Evolutionary conservation across 139 green algal species (phyloP).

Genomic region (Parachlorella kessleri): DNA sequence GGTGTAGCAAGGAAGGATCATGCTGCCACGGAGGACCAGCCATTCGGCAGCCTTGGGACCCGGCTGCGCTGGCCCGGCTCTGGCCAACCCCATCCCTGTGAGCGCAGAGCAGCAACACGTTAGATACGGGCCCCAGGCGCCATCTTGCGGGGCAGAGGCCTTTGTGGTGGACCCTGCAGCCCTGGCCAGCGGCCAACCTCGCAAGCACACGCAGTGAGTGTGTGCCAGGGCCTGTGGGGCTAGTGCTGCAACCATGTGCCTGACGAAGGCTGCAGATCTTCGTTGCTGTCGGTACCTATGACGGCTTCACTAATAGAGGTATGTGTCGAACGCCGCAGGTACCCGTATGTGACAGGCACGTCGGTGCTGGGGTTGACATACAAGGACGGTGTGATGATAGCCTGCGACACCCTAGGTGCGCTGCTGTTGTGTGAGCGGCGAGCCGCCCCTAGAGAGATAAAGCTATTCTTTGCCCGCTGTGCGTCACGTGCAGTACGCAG

Average conservation of each 20-base stretch:
- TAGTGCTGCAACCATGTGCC: not conserved
- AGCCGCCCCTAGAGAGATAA: no score
- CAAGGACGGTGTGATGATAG: conserved; percentile 94
- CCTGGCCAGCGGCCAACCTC: conserved; percentile 25
- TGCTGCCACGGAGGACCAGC: conserved; percentile 58
- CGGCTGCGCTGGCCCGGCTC: conserved; percentile 69
- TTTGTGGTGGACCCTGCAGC: conserved; percentile 76
- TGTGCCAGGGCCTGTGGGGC: not conserved
- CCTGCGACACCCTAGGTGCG: conserved; percentile 89
- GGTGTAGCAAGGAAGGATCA: no score
- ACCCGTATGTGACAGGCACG: conserved; percentile 95
- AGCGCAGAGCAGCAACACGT: conserved; percentile 40
- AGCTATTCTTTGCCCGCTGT: no score
- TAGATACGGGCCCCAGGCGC: conserved; percentile 40
- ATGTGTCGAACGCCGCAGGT: no score
- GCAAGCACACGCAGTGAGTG: conserved; percentile 53
- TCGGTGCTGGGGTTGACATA: conserved; percentile 95
- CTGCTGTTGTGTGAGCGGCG: no score
- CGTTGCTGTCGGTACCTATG: no score
- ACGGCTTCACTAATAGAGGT: no score
- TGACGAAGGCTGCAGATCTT: not conserved
- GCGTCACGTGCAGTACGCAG: no score
- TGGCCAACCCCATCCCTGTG: conserved; percentile 57
- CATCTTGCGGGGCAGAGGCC: conserved; percentile 59
- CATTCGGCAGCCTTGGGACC: conserved; percentile 77